phyloP scores from a whole-genome alignment of 2,329 filamentous ascomycete genomes.

The Domatiomyces catenatus region DNA sequence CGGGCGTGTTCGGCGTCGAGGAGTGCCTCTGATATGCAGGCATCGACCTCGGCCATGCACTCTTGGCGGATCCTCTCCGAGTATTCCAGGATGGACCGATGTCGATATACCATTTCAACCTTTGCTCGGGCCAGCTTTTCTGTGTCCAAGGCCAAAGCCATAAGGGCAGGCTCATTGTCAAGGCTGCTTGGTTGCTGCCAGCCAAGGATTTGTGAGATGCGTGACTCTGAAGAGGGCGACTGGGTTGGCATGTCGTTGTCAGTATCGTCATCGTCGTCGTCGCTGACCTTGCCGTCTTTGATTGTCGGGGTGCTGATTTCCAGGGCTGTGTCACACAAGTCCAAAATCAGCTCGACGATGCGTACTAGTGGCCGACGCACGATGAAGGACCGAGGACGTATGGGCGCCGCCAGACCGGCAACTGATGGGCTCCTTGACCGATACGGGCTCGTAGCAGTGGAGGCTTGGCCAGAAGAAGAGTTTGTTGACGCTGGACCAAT shows the following conservation, averaged over 20 bases:
- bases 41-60: constrained; percentile 80
- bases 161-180: constrained; percentile 83
- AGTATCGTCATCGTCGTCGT: constrained; percentile 29
- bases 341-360: constrained; percentile 86
- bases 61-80: constrained; percentile 89
- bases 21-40: constrained; percentile 86
- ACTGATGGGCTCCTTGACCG: constrained; percentile 48
- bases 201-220: constrained; percentile 83
- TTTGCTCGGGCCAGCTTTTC: constrained; percentile 72
- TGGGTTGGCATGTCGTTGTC: constrained; percentile 72
- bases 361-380: constrained; percentile 76
- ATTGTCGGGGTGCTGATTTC: constrained; percentile 90
- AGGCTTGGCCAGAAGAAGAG: constrained; percentile 51
- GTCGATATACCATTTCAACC: constrained; percentile 80
- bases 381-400: constrained; percentile 72
- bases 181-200: constrained; percentile 90
- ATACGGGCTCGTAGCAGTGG: constrained; percentile 42
- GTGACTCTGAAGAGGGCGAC: constrained; percentile 88
- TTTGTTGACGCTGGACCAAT: constrained; percentile 60
- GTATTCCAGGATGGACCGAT: constrained; percentile 88
- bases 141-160: constrained; percentile 77
- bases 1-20: constrained; percentile 79
- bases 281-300: constrained; percentile 51
- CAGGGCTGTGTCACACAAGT: constrained; percentile 86
- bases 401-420: constrained; percentile 53